Conservation (phyloP, 2,329 filamentous ascomycete species). For the Ascochyta fabae region DNA sequence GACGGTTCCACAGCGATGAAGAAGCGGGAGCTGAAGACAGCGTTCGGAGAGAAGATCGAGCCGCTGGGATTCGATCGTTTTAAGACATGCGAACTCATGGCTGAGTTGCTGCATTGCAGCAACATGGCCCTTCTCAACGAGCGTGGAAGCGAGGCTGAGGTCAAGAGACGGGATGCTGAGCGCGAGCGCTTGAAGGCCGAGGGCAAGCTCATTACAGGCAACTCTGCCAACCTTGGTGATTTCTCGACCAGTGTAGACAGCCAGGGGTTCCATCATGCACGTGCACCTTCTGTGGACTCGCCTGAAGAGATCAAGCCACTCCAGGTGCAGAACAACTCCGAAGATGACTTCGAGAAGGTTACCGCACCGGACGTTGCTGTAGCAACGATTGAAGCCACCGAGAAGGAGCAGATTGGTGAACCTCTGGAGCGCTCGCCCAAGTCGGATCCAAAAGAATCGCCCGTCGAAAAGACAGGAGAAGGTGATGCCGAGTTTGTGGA, state of each 20-base stretch:
- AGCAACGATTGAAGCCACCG: slow-evolving; percentile 66
- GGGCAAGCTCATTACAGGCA: slow-evolving; percentile 70
- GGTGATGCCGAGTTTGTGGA: slow-evolving; percentile 76
- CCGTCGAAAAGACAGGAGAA: slow-evolving; percentile 30
- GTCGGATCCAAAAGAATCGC: slow-evolving; percentile 47
- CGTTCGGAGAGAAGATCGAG: slow-evolving; percentile 90
- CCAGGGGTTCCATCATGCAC: slow-evolving; percentile 59
- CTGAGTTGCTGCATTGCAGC: slow-evolving; percentile 94
- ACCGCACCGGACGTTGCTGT: slow-evolving; percentile 70
- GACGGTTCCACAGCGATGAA: slow-evolving; percentile 67
- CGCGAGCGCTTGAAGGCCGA: slow-evolving; percentile 79
- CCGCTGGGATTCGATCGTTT: slow-evolving; percentile 96
- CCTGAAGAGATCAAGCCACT: slow-evolving; percentile 72
- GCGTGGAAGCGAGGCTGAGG: slow-evolving; percentile 84
- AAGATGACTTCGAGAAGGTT: slow-evolving; percentile 96
- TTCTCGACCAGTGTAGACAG: slow-evolving; percentile 60
- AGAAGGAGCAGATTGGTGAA: slow-evolving; percentile 51
- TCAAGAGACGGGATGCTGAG: slow-evolving; percentile 79
- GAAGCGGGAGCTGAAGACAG: slow-evolving; percentile 78
- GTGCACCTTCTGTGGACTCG: slow-evolving; percentile 57
- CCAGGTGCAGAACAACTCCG: slow-evolving; percentile 80
- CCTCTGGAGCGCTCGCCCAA: slow-evolving; percentile 51
- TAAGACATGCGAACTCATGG: slow-evolving; percentile 99
- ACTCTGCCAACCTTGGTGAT: slow-evolving; percentile 63
- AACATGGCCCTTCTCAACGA: slow-evolving; percentile 98